Conservation (phyloP, 176 grass and related monocot species). For the Metroxylon sagu region DNA sequence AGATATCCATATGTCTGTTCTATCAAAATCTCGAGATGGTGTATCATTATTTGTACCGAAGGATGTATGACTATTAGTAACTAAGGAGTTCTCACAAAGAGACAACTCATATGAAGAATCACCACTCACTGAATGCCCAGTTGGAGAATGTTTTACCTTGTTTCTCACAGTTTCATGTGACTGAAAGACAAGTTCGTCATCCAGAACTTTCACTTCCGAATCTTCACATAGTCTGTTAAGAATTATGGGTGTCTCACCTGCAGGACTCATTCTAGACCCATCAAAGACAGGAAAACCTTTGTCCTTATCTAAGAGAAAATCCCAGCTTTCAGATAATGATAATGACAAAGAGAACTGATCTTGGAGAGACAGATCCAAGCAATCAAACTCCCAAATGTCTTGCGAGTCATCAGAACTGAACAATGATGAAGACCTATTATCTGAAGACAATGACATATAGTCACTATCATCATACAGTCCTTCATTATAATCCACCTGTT, state of each 20-base stretch:
- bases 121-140: conserved; percentile 5
- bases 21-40: conserved; percentile 26
- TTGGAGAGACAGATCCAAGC: conserved; percentile 6
- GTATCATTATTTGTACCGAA: conserved; percentile 14
- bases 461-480: conserved; percentile 1
- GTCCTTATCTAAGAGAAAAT: background rate
- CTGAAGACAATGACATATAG: conserved; percentile 12
- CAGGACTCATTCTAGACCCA: background rate
- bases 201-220: conserved; percentile 10
- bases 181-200: background rate
- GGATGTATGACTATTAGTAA: conserved; percentile 19
- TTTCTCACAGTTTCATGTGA: conserved; percentile 1
- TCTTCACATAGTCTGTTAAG: background rate
- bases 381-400: conserved; percentile 3
- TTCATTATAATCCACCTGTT: background rate
- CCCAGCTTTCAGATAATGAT: conserved; percentile 3
- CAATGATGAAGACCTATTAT: conserved; percentile 3
- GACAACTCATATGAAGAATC: conserved; percentile 22
- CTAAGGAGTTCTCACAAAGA: conserved; percentile 18
- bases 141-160: conserved; percentile 10
- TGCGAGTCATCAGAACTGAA: conserved; percentile 17
- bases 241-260: conserved; percentile 5
- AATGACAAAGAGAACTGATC: conserved; percentile 2
- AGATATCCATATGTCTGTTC: conserved; percentile 47
- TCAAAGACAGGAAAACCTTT: conserved; percentile 10